A percentile compares a stretch with the other conserved stretches of the same genome.
Conservation (phyloP, 2,329 filamentous ascomycete genomes). For the Trichoderma harzianum region DNA sequence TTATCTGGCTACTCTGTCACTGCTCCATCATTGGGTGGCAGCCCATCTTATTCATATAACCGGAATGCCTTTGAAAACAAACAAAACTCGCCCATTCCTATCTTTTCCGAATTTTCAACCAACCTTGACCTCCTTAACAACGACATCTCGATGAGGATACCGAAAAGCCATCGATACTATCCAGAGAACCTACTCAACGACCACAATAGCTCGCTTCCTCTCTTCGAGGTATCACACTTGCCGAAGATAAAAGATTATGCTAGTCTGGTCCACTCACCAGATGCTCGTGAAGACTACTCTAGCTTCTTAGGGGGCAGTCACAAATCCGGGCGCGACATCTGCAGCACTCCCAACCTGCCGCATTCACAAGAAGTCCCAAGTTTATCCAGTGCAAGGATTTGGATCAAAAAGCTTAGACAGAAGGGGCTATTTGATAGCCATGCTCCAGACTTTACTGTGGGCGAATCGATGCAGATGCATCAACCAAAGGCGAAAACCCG, state of each 20-base stretch:
- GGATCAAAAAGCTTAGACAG: neutral
- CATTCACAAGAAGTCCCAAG: neutral
- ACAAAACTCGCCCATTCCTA: neutral
- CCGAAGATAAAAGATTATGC: neutral
- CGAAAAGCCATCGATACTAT: neutral
- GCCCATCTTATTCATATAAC: neutral
- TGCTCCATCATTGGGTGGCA: neutral
- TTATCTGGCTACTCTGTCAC: neutral
- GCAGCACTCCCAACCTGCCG: neutral
- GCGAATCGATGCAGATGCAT: neutral
- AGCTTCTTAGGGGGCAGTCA: neutral
- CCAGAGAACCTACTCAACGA: neutral
- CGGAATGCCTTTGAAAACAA: neutral
- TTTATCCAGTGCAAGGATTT: neutral
- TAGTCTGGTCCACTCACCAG: neutral
- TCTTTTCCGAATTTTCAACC: neutral
- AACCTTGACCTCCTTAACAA: neutral
- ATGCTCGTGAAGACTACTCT: neutral
- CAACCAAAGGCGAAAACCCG: neutral
- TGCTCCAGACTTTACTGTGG: neutral
- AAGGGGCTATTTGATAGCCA: neutral
- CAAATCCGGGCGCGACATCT: neutral
- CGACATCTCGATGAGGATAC: neutral
- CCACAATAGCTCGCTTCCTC: no score
- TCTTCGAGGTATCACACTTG: neutral